Percentiles rank a stretch among this genome's conserved stretches.
These are phyloP conservation scores for Pseudogymnoascus sp. DNA, from an alignment of 2,329 filamentous ascomycete species.

Conservation along the genomic window DNA sequence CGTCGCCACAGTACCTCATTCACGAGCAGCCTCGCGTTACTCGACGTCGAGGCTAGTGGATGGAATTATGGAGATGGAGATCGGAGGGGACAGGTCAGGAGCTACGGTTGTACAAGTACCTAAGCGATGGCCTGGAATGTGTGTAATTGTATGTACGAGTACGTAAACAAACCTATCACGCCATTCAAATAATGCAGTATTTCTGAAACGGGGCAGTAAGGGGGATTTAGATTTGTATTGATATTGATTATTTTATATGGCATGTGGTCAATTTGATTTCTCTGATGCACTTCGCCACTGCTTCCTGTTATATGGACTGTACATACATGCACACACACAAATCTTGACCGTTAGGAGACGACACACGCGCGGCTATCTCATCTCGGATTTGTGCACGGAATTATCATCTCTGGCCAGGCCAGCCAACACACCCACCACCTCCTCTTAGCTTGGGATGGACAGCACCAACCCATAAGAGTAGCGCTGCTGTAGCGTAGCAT, in stretches of 20 bases:
- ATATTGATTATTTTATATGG: constrained; percentile 4
- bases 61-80: not conserved
- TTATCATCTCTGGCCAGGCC: not conserved
- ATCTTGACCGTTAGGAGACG: not conserved
- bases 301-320: not conserved
- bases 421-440: not conserved
- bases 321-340: not conserved
- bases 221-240: not conserved
- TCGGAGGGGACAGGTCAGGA: not conserved
- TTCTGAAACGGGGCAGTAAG: not conserved
- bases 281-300: not conserved
- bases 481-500: constrained; percentile 4
- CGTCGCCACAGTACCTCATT: not conserved
- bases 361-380: constrained; percentile 3
- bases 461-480: not conserved
- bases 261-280: not conserved
- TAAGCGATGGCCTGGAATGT: constrained; percentile 7
- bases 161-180: not conserved
- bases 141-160: not conserved
- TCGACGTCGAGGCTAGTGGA: not conserved
- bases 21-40: constrained; percentile 2
- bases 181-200: not conserved
- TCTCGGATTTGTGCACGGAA: not conserved
- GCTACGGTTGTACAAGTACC: constrained; percentile 1
- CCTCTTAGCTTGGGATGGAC: not conserved